Evolutionary conservation across 2,329 filamentous ascomycete genomes (phyloP), one percentile per base, ranked within the genome.

Genomic region (Aspergillus brasiliensis): DNA sequence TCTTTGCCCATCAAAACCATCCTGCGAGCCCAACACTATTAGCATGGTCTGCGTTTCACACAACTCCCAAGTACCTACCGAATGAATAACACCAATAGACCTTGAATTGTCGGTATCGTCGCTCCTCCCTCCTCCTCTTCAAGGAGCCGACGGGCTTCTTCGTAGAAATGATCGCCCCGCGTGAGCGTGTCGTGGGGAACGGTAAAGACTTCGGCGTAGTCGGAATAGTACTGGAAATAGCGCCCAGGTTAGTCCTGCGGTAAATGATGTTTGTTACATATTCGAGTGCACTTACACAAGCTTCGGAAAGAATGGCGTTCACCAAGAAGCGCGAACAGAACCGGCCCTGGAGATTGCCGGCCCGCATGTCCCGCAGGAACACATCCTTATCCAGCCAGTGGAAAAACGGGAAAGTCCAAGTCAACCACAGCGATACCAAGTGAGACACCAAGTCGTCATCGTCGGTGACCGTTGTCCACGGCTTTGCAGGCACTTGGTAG

Each of bases 251-350:
- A 31, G 52, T 13, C n/a, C 19, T 23, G 40, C 27, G 38, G 46
- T 28, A 21, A 23, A 23, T 56, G 11, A 23, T 8, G 21, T 11
- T 17, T 21, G 28, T 51, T n/a, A 21, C 19, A 28, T 51, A 31
- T 2, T 56, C 38, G 23, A 56, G 40, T 15, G 11, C 31, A 69
- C 72, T 59, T 65, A 74, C 73, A 65, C 73, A 71, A 34, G 71
- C 70, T 53, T 73, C 68, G 11, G 70, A 63, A 1, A 75, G 63
- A 23, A 76, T 72, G n/a, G 67, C 65, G 59, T 76, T 76, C 25
- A 75, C 73, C 44, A 76, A 62, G 46, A 73, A 75, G 2, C 73
- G 69, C 1, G 73, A 72, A 61, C 74, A 76, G 52, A 69, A 75
- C 8, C 49, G 61, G 8, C 65, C 68, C 5, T 69, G 46, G 19